Conservation (phyloP, 352 stramenopile species). For the Pilasporangium apinafurcum region DNA sequence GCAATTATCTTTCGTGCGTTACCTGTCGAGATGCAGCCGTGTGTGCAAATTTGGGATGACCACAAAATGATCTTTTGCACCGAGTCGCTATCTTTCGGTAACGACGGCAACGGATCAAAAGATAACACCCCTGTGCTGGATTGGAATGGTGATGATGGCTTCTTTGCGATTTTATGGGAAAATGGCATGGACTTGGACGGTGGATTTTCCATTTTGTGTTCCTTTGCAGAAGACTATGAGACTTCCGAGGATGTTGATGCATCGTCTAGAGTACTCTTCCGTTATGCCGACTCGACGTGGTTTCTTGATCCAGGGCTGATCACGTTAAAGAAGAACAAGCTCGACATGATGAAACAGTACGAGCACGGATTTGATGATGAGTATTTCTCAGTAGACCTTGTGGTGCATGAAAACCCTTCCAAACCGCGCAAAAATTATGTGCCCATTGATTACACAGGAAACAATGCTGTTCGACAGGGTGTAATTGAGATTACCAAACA, state of each 20-base stretch:
- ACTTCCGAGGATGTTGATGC: constrained; percentile 47
- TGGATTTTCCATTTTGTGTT: constrained; percentile 80
- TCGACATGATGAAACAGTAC: constrained; percentile 86
- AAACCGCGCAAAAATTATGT: constrained; percentile 30
- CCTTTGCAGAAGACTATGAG: constrained; percentile 75
- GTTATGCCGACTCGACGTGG: constrained; percentile 77
- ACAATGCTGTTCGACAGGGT: constrained; percentile 57
- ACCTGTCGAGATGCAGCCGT: constrained; percentile 66
- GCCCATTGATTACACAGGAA: constrained; percentile 60
- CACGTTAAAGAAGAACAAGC: constrained; percentile 59
- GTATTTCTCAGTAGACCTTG: constrained; percentile 72
- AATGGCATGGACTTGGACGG: constrained; percentile 67
- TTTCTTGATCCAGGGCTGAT: constrained; percentile 64
- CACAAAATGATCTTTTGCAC: constrained; percentile 67
- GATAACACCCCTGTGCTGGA: constrained; percentile 52
- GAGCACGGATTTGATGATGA: constrained; percentile 79
- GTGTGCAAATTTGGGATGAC: constrained; percentile 83
- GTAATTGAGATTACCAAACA: constrained; percentile 79
- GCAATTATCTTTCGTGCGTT: constrained; percentile 68
- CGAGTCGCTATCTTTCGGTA: constrained; percentile 12
- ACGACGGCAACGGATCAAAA: not conserved
- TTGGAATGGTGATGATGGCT: constrained; percentile 78
- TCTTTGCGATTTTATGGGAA: constrained; percentile 76
- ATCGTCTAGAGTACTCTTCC: constrained; percentile 64
- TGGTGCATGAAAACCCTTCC: constrained; percentile 52